Evolutionary conservation across 2,329 filamentous ascomycete species (phyloP).

Genomic region (Thelonectria olida): DNA sequence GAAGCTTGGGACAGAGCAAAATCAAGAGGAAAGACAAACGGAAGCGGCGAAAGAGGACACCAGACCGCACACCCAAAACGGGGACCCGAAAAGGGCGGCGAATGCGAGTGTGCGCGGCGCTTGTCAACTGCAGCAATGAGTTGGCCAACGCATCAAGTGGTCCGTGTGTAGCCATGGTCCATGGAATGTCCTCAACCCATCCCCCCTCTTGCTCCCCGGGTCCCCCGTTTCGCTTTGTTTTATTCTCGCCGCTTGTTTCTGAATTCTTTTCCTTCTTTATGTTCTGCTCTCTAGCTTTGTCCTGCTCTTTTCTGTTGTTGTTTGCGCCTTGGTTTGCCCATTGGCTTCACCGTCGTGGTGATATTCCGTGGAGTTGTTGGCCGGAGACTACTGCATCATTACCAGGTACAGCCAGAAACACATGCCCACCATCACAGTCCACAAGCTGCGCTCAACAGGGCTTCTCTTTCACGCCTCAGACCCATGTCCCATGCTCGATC

Average conservation of each 20-base stretch:
- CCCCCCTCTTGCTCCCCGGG: conserved; percentile 25
- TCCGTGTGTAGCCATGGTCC: conserved; percentile 50
- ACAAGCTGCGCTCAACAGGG: conserved; percentile 8
- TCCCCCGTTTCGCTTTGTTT: conserved; percentile 25
- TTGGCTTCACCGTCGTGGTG: neutral
- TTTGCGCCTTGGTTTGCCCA: conserved; percentile 3
- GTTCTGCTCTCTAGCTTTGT: conserved; percentile 2
- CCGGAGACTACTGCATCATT: conserved; percentile 1
- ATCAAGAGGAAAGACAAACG: neutral
- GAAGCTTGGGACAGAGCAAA: neutral
- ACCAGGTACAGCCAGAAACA: conserved; percentile 3
- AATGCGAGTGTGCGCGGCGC: conserved; percentile 39
- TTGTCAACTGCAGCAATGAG: conserved; percentile 55
- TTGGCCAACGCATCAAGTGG: conserved; percentile 55
- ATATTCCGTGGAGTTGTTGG: conserved; percentile 5
- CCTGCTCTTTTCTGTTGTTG: conserved; percentile 5
- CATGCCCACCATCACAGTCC: conserved; percentile 14
- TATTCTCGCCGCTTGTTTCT: conserved; percentile 17
- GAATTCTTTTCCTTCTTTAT: conserved; percentile 2
- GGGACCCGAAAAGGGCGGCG: conserved; percentile 26
- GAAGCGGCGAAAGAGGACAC: conserved; percentile 1
- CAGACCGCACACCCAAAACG: conserved; percentile 17
- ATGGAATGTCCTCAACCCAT: conserved; percentile 41
- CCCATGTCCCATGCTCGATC: conserved; percentile 11
- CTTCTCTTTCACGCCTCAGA: conserved; percentile 15